Conservation (phyloP, 2,329 filamentous ascomycete species). For the Penicillium nordicum region DNA sequence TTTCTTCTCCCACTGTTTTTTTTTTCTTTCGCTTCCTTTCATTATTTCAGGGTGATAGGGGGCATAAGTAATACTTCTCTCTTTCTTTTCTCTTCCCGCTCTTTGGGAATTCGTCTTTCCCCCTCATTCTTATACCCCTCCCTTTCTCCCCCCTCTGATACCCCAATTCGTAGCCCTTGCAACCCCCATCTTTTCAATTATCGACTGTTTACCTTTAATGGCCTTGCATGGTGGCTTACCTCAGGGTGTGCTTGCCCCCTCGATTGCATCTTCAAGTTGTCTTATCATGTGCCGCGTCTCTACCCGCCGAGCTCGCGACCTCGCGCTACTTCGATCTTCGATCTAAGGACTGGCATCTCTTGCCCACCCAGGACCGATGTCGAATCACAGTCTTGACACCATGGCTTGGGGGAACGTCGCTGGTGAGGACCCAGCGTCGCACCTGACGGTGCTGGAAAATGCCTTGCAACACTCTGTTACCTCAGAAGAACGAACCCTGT, state of each 20-base stretch:
- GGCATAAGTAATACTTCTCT: neutral
- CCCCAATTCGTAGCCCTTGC: slow-evolving; percentile 19
- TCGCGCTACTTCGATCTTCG: slow-evolving; percentile 28
- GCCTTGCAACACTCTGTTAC: slow-evolving; percentile 22
- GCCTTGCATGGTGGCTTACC: slow-evolving; percentile 28
- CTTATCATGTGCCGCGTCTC: slow-evolving; percentile 35
- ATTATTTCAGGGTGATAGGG: neutral
- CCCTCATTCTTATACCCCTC: slow-evolving; percentile 10
- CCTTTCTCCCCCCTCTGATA: slow-evolving; percentile 18
- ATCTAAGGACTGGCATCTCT: slow-evolving; percentile 11
- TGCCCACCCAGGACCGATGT: slow-evolving; percentile 6
- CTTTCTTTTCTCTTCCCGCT: slow-evolving; percentile 9
- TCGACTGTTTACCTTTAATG: slow-evolving; percentile 21
- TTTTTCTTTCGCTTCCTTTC: neutral
- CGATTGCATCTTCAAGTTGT: slow-evolving; percentile 19
- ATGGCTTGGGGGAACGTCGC: slow-evolving; percentile 10
- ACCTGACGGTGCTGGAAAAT: slow-evolving; percentile 25
- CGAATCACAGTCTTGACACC: slow-evolving; percentile 1
- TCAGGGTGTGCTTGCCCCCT: slow-evolving; percentile 24
- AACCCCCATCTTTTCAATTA: slow-evolving; percentile 21
- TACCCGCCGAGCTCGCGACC: slow-evolving; percentile 27
- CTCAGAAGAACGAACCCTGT: slow-evolving; percentile 34
- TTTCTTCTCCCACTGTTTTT: neutral
- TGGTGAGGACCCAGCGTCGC: slow-evolving; percentile 12
- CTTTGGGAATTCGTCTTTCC: neutral